A percentile compares a stretch with the other conserved stretches of the same genome.
phyloP scores from a whole-genome alignment of 2,329 filamentous ascomycete genomes.

The Cryphonectria radicalis region DNA sequence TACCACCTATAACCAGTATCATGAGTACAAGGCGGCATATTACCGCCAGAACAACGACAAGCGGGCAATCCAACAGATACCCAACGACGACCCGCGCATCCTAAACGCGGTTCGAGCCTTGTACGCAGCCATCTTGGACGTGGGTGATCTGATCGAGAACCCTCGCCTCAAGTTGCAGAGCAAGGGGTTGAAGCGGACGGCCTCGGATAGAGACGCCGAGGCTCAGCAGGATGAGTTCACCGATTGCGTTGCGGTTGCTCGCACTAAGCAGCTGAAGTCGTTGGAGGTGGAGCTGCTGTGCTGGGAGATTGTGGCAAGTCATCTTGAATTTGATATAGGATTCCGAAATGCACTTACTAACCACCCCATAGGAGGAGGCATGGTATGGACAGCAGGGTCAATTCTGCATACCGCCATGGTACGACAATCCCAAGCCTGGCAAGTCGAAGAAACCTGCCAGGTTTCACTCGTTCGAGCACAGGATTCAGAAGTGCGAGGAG shows the following conservation, averaged over 20 bases:
- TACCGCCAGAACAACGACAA: background rate
- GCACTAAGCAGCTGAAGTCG: background rate
- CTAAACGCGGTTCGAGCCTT: background rate
- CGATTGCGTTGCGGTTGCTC: constrained; percentile 11
- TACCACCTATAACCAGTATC: background rate
- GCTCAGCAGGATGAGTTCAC: constrained; percentile 17
- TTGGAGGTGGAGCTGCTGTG: background rate
- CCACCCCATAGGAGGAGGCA: background rate
- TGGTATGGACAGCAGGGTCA: constrained; percentile 5
- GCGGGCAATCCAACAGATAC: background rate
- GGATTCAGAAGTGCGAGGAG: constrained; percentile 1
- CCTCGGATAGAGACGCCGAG: background rate
- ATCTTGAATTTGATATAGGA: background rate
- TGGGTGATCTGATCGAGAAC: background rate
- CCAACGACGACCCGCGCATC: background rate
- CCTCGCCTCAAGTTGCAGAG: background rate
- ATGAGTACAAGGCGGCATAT: background rate
- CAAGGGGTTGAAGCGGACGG: background rate
- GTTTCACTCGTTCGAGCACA: background rate
- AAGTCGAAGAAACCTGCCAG: background rate
- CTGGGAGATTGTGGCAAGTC: background rate
- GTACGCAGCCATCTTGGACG: background rate
- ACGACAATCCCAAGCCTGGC: background rate
- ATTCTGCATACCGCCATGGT: background rate
- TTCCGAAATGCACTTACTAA: background rate